Evolutionary conservation across 192 early-diverging fungal genomes (phyloP), one percentile per base, ranked within the genome.

Genomic region (Chytriomyces confervae): DNA sequence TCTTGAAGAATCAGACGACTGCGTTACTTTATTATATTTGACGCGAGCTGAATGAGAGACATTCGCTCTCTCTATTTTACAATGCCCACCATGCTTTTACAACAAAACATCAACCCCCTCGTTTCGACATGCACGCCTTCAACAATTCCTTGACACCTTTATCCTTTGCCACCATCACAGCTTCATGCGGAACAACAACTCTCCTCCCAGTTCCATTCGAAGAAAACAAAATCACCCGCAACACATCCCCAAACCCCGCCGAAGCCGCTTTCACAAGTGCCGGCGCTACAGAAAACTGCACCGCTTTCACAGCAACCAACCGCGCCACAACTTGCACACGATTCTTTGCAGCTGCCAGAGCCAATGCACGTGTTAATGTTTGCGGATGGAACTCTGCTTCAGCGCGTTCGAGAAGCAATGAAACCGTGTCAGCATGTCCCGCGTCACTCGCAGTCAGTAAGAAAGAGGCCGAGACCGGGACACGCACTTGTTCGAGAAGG

Each of bases 121-220:
- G 24, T 74, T 74, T 74, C n/a, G 29, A 18, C 18, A 74, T 61
- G 8, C 44, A 57, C 7, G 61, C 53, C 57, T 63, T 57, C 45
- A 74, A 74, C 45, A 74, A 45, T 43, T 61, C 61, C 27, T 74
- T 74, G 43, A 74, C 63, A 7, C 1, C 72, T 45, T 74, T 74
- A 27, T 62, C 48, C 27, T 74, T 74, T 2, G 72, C 53, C 0
- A 43, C 45, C 72, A n/a, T n/a, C n/a, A n/a, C n/a, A 10, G 72
- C 72, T 18, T 74, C 72, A 63, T 74, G 61, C 29, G 72, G 72
- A 29, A 74, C 61, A 29, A 46, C 61, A 16, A 74, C 72, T 11
- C 47, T 74, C 50, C 27, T 23, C 9, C 50, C 36, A 36, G 3
- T 36, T n/a, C n/a, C n/a, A n/a, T n/a, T n/a, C 36, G 36, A 36